phyloP scores from a whole-genome alignment of 2,329 filamentous ascomycete species.

The Ilyonectria sp. region DNA sequence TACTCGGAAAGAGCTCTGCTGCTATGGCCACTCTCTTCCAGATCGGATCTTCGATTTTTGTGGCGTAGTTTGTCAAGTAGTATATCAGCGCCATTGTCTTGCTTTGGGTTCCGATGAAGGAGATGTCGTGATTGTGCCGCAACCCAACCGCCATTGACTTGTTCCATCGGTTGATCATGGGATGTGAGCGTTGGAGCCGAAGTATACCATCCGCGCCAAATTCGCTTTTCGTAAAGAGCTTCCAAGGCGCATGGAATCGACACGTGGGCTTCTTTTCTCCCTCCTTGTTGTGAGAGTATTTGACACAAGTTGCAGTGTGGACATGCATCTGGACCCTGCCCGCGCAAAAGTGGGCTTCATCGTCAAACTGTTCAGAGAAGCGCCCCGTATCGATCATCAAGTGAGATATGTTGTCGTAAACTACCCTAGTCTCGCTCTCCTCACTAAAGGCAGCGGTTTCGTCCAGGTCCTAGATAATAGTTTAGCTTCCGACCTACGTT shows the following conservation, averaged over 20 bases:
- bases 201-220: too few relatives aligned
- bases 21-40: slow-evolving; percentile 20
- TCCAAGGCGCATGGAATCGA: not conserved
- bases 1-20: slow-evolving; percentile 4
- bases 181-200: not conserved
- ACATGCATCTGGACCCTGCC: slow-evolving; percentile 12
- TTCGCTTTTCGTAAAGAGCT: too few relatives aligned
- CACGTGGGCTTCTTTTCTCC: not conserved
- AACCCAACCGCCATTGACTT: not conserved
- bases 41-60: slow-evolving; percentile 21
- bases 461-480: slow-evolving; percentile 9
- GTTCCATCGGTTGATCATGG: slow-evolving; percentile 21
- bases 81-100: slow-evolving; percentile 22
- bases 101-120: slow-evolving; percentile 23
- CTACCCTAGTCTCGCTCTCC: not conserved
- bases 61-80: slow-evolving; percentile 22
- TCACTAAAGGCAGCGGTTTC: not conserved
- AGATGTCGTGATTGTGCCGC: slow-evolving; percentile 20
- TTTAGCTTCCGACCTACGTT: not conserved
- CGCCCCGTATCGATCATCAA: not conserved
- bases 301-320: not conserved
- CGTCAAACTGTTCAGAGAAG: slow-evolving; percentile 18
- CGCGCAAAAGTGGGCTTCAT: slow-evolving; percentile 25
- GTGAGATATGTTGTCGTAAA: slow-evolving; percentile 14
- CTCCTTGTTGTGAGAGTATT: too few relatives aligned